Evolutionary conservation across 2,329 filamentous ascomycete genomes (phyloP).

Genomic region (Xylariales sp.): DNA sequence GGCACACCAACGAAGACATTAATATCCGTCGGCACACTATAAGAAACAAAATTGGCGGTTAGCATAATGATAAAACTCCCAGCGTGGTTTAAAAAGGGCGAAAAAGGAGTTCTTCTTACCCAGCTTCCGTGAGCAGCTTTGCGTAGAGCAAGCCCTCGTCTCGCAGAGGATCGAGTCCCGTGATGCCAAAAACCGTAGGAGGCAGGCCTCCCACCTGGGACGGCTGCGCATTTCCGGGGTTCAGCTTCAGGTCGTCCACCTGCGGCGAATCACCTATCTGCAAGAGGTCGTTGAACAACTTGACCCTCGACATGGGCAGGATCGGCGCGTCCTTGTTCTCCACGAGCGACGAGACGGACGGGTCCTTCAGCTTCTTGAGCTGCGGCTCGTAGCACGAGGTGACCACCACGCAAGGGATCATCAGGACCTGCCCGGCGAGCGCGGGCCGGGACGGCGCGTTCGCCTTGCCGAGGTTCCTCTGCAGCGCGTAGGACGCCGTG

Average conservation of each 20-base stretch:
- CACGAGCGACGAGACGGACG: constrained; percentile 36
- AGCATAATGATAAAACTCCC: too few relatives aligned
- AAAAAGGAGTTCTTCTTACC: constrained; percentile 1
- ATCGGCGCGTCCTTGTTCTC: constrained; percentile 46
- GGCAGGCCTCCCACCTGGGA: constrained; percentile 6
- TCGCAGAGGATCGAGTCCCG: constrained; percentile 3
- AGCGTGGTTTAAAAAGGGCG: not conserved
- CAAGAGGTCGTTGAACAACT: constrained; percentile 24
- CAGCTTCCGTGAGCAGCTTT: constrained; percentile 2
- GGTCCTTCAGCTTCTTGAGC: constrained; percentile 29
- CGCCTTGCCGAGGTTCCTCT: constrained; percentile 27
- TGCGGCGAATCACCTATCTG: constrained; percentile 18
- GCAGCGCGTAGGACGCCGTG: constrained; percentile 32
- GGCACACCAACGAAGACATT: constrained; percentile 8
- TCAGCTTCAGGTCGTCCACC: constrained; percentile 30
- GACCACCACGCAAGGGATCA: constrained; percentile 42
- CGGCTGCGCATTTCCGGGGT: constrained; percentile 26
- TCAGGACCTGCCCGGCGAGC: constrained; percentile 46
- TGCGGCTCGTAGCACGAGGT: constrained; percentile 22
- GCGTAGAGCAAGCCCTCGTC: constrained; percentile 6
- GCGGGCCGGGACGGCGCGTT: constrained; percentile 14
- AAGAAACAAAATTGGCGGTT: not conserved
- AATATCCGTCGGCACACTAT: constrained; percentile 7
- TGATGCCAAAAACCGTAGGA: constrained; percentile 7
- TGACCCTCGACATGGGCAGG: constrained; percentile 32